Base-by-base conservation (phyloP, 257 asterid species). In the Paulownia fortunei region DNA sequence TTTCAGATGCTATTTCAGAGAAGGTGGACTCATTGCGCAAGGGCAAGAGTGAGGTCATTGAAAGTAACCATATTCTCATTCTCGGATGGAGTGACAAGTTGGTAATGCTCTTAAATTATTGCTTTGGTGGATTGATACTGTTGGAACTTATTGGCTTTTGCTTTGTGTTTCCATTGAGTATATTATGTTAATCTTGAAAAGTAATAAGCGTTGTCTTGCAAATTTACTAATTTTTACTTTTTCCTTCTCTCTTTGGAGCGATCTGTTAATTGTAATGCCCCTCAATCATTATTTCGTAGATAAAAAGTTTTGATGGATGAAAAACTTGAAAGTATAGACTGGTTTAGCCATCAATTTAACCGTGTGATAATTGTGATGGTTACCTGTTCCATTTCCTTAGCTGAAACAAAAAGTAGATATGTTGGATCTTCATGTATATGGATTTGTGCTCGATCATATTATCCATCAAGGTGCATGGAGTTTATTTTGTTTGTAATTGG, bases 81-180 rank as follows among this genome's bases (percentile, higher is more conserved):
- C 99, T 94, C 30, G 99, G 99, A 76, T 94, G 99, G 99, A 94
- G 99, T 78, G 98, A 94, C 87, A 94, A 94, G 84, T 81, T 94
- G 99, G 99, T 94, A 92, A 85, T 78, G 79, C 72, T 67, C 54
- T 18, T 52, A 52, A 71, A 8, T 46, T 56, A 41, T 76, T 66
- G 34, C 24, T 65, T 47, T 34, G 58, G 58, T 63, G 36, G 52
- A 39, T 39, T 58, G 41, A 63, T 24, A 23, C 42, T 67, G 42
- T 78, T 77, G 19, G 56, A 77, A 55, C 66, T 66, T 49, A 36
- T 76, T 52, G 60, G 58, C 34, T 36, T 61, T 79, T 67, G 52
- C 73, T 49, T 30, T 70, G 61, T 74, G 70, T 37, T 47, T n/a
- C 74, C 81, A 60, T 73, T 42, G 60, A 23, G 61, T 63, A 46